A percentile compares a stretch with the other conserved stretches of the same genome.
These are phyloP conservation scores for Citrus unshiu DNA, from an alignment of 345 rosid species.

Conservation along the genomic window DNA sequence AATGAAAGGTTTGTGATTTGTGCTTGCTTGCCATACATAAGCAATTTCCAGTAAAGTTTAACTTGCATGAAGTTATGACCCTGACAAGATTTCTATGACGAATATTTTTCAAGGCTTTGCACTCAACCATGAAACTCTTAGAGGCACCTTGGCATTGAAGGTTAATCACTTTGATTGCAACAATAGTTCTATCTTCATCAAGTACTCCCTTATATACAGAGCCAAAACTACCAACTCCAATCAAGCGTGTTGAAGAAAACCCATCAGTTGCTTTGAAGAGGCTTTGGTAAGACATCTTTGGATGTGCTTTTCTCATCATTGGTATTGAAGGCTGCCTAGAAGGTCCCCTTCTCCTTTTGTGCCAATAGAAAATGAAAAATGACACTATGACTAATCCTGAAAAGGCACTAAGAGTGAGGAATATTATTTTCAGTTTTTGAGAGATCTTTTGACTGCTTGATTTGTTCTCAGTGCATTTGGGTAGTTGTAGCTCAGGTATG, in stretches of 20 bases:
- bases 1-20: no score
- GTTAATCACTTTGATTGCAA: slow-evolving; percentile 18
- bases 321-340: no score
- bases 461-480: slow-evolving; percentile 1
- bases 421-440: not conserved
- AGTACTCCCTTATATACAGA: not conserved
- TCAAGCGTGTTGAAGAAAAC: not conserved
- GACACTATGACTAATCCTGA: not conserved
- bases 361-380: not conserved
- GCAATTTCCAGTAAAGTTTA: no score
- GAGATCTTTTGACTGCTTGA: not conserved
- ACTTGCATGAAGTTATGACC: slow-evolving; percentile 14
- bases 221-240: slow-evolving; percentile 11
- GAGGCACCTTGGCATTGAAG: not conserved
- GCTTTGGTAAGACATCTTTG: not conserved
- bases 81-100: not conserved
- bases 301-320: not conserved
- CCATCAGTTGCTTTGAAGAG: slow-evolving; percentile 8
- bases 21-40: no score
- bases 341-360: not conserved
- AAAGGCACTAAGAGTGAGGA: not conserved
- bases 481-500: slow-evolving; percentile 1
- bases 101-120: not conserved
- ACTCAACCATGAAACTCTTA: not conserved
- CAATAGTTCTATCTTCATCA: not conserved